phyloP scores from a whole-genome alignment of 2,329 filamentous ascomycete genomes.

The Penicillium sp. region DNA sequence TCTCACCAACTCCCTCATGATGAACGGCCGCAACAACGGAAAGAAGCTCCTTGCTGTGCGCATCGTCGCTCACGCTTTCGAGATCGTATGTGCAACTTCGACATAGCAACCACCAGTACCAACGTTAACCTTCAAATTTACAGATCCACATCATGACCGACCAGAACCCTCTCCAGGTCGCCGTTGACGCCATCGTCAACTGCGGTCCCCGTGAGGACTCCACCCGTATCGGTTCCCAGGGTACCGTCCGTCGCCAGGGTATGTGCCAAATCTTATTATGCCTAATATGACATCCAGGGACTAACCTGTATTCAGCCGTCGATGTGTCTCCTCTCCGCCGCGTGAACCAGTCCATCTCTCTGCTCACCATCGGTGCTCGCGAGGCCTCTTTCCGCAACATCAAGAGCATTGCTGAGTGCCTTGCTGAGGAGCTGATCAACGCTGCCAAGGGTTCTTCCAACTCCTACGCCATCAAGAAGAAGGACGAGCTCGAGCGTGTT shows the following conservation, averaged over 20 bases:
- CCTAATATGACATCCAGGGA: background rate
- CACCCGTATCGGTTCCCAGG: conserved; percentile 98
- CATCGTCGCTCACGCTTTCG: conserved; percentile 97
- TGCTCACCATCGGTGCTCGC: conserved; percentile 97
- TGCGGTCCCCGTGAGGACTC: conserved; percentile 99
- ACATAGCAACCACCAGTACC: conserved; percentile 1
- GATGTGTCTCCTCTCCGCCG: conserved; percentile 99
- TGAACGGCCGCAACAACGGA: conserved; percentile 99
- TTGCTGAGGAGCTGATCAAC: conserved; percentile 99
- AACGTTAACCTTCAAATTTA: conserved; percentile 21
- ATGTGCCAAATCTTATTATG: background rate
- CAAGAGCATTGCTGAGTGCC: conserved; percentile 99
- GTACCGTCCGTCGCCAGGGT: conserved; percentile 95
- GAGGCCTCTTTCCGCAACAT: conserved; percentile 99
- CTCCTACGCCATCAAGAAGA: conserved; percentile 99
- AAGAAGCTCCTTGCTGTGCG: conserved; percentile 99
- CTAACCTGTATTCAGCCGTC: conserved; percentile 59
- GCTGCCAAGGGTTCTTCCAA: conserved; percentile 99
- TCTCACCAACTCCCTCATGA: conserved; percentile 99
- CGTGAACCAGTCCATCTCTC: conserved; percentile 99
- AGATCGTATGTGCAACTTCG: conserved; percentile 75
- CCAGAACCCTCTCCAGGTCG: conserved; percentile 99
- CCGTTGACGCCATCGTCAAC: conserved; percentile 99
- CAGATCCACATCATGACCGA: conserved; percentile 99
- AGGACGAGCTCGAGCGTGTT: conserved; percentile 99